Evolutionary conservation across 2,329 filamentous ascomycete species (phyloP), one percentile per base, ranked within the genome.

Genomic region (Cercospora sp.): DNA sequence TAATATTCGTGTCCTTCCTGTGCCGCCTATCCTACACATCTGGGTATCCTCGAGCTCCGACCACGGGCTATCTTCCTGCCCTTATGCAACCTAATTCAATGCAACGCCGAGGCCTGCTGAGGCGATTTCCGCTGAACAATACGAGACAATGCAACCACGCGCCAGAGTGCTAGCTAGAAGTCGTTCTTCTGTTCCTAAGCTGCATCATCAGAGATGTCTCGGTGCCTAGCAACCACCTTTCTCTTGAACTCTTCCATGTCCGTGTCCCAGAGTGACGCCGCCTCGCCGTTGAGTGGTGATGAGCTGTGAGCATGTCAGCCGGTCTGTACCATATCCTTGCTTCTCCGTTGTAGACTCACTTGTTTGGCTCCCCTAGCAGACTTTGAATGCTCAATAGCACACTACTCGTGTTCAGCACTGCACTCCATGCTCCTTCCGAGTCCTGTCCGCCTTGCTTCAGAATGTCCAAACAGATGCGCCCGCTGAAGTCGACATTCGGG

Each of bases 401-500:
- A 58, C 91, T 97, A 81, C 96, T 92, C 70, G 97, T 93, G 78
- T 98, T 98, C 86, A 97, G 96, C 53, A 96, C 94, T 18, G 95
- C 93, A 68, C 93, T 97, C 95, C 95, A 99, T 84, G 97, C 97
- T 81, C 98, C 95, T 69, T 77, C 77, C 21, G 73, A 76, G 9
- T 72, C 75, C 61, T 73, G 65, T 10, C 76, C 75, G 13, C 70
- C 76, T 21, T 72, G 72, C 86, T 97, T 98, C 72, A 99, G 86
- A 74, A 99, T 99, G 78, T 99, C 96, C 69, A 99, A 86, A 80
- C 95, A 99, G 81, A 99, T 99, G 66, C 95, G 88, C 49, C 95
- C 95, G 3, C 91, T 94, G 83, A 99, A 97, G 83, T 99, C 95
- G 75, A 99, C 92, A 76, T 99, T 99, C 64, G 95, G 95, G 81